Conservation (phyloP, 2,329 filamentous ascomycete species). For the Teratosphaeria epicoccoides region DNA sequence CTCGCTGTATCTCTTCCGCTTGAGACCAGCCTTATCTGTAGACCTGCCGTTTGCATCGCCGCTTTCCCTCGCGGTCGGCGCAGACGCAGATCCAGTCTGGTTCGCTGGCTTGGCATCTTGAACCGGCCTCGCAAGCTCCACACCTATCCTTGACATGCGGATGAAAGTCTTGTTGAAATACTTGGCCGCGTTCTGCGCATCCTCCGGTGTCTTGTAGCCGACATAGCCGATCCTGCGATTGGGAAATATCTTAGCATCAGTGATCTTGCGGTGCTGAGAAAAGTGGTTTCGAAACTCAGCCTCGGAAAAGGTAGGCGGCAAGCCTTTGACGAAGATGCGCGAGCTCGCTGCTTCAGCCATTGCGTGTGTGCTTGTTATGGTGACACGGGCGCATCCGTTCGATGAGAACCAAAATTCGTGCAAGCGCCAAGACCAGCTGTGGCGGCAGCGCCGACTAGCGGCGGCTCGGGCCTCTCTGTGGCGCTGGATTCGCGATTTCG, state of each 20-base stretch:
- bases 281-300: conserved; percentile 86
- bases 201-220: conserved; percentile 74
- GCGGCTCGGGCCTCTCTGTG: neutral
- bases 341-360: conserved; percentile 47
- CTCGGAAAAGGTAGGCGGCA: conserved; percentile 77
- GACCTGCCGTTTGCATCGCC: conserved; percentile 1
- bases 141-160: conserved; percentile 85
- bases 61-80: conserved; percentile 6
- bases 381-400: conserved; percentile 34
- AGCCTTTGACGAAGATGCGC: conserved; percentile 59
- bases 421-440: conserved; percentile 4
- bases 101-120: conserved; percentile 24
- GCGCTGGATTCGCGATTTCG: neutral
- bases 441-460: neutral
- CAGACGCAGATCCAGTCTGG: neutral
- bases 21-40: conserved; percentile 36
- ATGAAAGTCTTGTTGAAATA: conserved; percentile 96
- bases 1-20: conserved; percentile 54
- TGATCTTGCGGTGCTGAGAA: conserved; percentile 60
- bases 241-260: conserved; percentile 84
- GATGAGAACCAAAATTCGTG: conserved; percentile 2
- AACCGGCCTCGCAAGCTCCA: conserved; percentile 78
- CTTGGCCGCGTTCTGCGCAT: conserved; percentile 72
- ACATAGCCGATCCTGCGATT: conserved; percentile 90
- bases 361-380: neutral